Base-by-base conservation (phyloP, 768 basidiomycete genomes). In the Leccinum disarticulatum region DNA sequence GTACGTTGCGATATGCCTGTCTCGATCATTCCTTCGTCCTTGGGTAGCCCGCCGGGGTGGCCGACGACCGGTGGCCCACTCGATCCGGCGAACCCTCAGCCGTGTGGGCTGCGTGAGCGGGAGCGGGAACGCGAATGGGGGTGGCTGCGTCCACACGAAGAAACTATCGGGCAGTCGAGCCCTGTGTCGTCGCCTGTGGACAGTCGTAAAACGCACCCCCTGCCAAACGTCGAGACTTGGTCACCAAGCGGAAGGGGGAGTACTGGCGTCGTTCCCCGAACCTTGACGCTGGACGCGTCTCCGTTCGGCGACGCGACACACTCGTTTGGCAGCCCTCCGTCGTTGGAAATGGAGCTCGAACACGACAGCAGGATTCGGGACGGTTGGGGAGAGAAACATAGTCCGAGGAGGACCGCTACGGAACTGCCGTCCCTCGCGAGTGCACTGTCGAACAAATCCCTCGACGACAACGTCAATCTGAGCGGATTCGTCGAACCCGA, bases 21-120 rank as follows among this genome's bases (percentile, higher is more conserved):
- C 31, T 10, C 27, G 28, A n/a, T 33, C 36, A 27, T 14, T 13
- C 22, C 66, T 3, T 25, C 52, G 46, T 8, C 47, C 33, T 19
- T 46, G 43, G 36, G 43, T 47, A 48, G 17, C n/a, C 3, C 19
- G 17, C 22, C 22, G 22, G 54, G 33, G 22, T 73, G 66, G 72
- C 70, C 55, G 0, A 52, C 54, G 28, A 70, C 71, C 0, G 70
- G 63, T 4, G 70, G 70, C 9, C 70, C 70, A 6, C 72, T 72
- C 35, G 67, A 73, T 55, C 66, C 59, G 3, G 61, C 38, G 22
- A 68, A 65, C 36, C 58, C 65, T 14, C 56, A 56, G 4, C 64
- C 66, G 3, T 69, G 60, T 27, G 60, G 64, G 3, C 14, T 60
- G 43, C 43, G 19, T 6, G 43, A 46, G 31, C 61, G 54, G 28